These are phyloP conservation scores for Cyberlindnera nakhonratchasimensis DNA, from an alignment of 805 yeast species.

Conservation along the genomic window DNA sequence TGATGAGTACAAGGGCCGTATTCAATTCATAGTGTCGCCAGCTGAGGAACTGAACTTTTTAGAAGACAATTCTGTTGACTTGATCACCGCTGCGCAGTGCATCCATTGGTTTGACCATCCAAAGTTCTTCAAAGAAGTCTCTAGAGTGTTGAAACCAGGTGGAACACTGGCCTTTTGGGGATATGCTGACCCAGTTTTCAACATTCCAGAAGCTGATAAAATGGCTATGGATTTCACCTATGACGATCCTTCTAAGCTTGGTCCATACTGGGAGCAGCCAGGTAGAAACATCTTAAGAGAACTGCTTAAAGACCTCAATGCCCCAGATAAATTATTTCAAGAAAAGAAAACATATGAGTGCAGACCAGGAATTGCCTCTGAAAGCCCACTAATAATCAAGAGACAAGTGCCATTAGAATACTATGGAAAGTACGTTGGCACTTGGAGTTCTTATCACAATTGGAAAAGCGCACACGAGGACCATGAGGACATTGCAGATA, in stretches of 20 bases:
- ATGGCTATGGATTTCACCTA: constrained; percentile 51
- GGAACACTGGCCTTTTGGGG: constrained; percentile 81
- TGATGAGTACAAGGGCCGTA: constrained; percentile 12
- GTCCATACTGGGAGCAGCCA: constrained; percentile 83
- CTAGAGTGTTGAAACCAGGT: constrained; percentile 47
- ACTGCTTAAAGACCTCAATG: constrained; percentile 39
- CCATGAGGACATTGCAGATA: constrained; percentile 35
- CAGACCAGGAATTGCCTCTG: constrained; percentile 6
- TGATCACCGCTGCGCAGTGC: constrained; percentile 79
- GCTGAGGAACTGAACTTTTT: constrained; percentile 28
- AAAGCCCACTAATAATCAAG: constrained; percentile 31
- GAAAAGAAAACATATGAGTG: constrained; percentile 35
- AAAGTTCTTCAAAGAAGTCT: constrained; percentile 47
- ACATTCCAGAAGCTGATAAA: constrained; percentile 52
- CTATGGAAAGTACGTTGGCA: constrained; percentile 51
- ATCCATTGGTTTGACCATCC: constrained; percentile 79
- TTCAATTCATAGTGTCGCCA: constrained; percentile 22
- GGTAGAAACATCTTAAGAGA: constrained; percentile 58
- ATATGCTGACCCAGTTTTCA: constrained; percentile 67
- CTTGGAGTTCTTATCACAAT: constrained; percentile 68
- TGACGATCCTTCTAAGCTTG: constrained; percentile 45
- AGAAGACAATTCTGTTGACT: constrained; percentile 46
- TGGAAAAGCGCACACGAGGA: constrained; percentile 38
- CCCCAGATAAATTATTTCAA: constrained; percentile 40
- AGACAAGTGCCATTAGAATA: constrained; percentile 41